Percentiles rank a stretch among this genome's conserved stretches.
Evolutionary conservation across 805 yeast genomes (phyloP).

Genomic region (Pichia nanzhaoensis): DNA sequence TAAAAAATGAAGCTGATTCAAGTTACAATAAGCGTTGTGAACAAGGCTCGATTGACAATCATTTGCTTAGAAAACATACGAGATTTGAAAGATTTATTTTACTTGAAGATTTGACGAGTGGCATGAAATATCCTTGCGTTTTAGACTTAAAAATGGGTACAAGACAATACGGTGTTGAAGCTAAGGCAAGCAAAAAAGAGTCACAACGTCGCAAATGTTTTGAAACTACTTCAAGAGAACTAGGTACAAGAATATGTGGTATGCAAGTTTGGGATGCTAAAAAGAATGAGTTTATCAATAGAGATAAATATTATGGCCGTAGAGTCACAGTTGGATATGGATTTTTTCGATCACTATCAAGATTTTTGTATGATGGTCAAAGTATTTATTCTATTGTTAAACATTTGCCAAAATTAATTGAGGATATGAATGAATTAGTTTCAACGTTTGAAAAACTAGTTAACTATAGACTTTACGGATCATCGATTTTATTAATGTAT

Average conservation of each 20-base stretch:
- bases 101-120: conserved; percentile 83
- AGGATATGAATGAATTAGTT: conserved; percentile 52
- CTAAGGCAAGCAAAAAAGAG: conserved; percentile 56
- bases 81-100: conserved; percentile 75
- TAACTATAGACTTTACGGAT: conserved; percentile 88
- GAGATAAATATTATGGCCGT: conserved; percentile 93
- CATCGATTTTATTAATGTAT: conserved; percentile 81
- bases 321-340: conserved; percentile 61
- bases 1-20: conserved; percentile 8
- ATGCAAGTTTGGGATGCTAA: conserved; percentile 71
- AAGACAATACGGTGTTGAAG: conserved; percentile 96
- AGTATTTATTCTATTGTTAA: conserved; percentile 48
- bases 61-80: conserved; percentile 30
- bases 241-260: conserved; percentile 95
- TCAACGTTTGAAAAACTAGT: conserved; percentile 46
- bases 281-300: conserved; percentile 45
- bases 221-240: conserved; percentile 66
- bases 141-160: conserved; percentile 97
- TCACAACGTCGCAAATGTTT: conserved; percentile 82
- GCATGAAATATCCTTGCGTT: conserved; percentile 81
- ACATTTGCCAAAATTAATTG: conserved; percentile 62
- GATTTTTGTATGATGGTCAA: conserved; percentile 76
- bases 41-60: conserved; percentile 2
- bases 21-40: neutral
- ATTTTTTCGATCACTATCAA: conserved; percentile 65